Evolutionary conservation across 495 filamentous ascomycete species (phyloP).

Genomic region (Hypoxylon intermedium): DNA sequence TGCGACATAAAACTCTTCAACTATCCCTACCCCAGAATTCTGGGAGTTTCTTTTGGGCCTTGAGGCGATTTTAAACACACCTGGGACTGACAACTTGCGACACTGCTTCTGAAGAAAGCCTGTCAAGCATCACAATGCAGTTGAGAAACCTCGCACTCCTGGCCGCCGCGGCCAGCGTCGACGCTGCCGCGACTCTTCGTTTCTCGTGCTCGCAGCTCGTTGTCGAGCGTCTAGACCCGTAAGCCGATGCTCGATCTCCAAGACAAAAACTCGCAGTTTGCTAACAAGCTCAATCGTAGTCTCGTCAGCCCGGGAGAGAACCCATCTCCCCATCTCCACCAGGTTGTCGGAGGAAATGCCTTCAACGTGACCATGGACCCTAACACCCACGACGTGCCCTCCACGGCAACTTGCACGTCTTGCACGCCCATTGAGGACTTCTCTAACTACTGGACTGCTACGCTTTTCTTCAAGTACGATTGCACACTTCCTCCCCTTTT

Average conservation of each 20-base stretch:
- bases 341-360: conserved; percentile 47
- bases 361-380: conserved; percentile 48
- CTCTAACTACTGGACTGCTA: conserved; percentile 54
- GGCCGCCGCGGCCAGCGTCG: conserved; percentile 40
- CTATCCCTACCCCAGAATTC: conserved; percentile 5
- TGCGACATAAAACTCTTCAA: conserved; percentile 35
- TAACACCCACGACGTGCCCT: conserved; percentile 36
- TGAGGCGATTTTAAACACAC: conserved; percentile 13
- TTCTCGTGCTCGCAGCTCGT: conserved; percentile 56
- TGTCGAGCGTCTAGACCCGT: conserved; percentile 55
- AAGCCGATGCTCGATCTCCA: conserved; percentile 6
- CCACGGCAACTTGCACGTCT: conserved; percentile 47
- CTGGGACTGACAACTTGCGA: conserved; percentile 1
- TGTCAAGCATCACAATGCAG: conserved; percentile 30
- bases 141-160: conserved; percentile 38
- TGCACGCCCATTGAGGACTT: conserved; percentile 45
- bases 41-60: conserved; percentile 3
- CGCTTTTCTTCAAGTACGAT: conserved; percentile 49
- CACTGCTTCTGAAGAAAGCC: conserved; percentile 13
- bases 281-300: conserved; percentile 30
- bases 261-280: background rate
- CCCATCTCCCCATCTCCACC: conserved; percentile 45
- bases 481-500: background rate
- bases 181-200: conserved; percentile 48
- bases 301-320: conserved; percentile 44